Evolutionary conservation across 108 stramenopile species (phyloP), one percentile per base, ranked within the genome.

Genomic region (Cyclotella baltica): DNA sequence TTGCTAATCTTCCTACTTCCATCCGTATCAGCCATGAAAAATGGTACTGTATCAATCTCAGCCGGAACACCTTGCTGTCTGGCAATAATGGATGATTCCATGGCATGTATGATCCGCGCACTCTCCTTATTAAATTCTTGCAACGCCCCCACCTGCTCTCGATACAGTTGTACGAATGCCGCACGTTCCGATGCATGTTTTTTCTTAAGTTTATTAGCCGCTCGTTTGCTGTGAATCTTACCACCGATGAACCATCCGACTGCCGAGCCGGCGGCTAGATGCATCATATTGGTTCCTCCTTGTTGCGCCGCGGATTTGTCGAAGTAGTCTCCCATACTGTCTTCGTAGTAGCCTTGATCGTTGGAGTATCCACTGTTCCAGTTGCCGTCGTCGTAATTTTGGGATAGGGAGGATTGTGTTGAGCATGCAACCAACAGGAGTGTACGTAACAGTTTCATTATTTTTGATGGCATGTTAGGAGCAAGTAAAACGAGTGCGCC

Each of bases 51-150:
- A 55, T 83, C 81, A 46, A 83, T 72, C 31, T 83, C 81, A 30
- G 81, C 81, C 16, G 81, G 81, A 19, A 83, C 81, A 57, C 81
- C 81, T 47, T 76, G 75, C 56, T 83, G 75, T 62, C 81, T 43
- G 1, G 81, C 81, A 53, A 83, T 83, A 68, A 76, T 72, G 18
- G 81, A 73, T 6, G 70, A 72, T 72, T 83, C 81, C 81, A 83
- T 83, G 15, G 81, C 81, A 43, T 75, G 75, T 59, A 83, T 83
- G 35, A 83, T 83, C 29, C 81, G 64, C 18, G 81, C 70, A 55
- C 81, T 83, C 65, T 83, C 81, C 59, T 83, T 83, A 66, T 83
- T 83, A 52, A 83, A 83, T 76, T 83, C 81, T 68, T 83, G 81
- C 58, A 83, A 52, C 16, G 81, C 81, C 11, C 81, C 81, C 47